These are phyloP conservation scores for Eucalyptus pauciflora DNA, from an alignment of 345 rosid species.

Conservation along the genomic window DNA sequence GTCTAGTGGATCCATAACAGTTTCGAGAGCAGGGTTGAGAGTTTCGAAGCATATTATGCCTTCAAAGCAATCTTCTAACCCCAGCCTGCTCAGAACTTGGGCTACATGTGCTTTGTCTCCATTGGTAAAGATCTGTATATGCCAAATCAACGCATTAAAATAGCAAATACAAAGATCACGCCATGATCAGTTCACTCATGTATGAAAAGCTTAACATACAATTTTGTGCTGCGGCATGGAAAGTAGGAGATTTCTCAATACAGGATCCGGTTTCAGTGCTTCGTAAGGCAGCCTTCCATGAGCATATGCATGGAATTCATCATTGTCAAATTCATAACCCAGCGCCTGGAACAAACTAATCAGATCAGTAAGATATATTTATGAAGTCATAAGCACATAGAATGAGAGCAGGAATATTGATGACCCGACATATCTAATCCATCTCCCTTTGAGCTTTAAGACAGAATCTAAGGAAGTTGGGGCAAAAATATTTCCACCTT, in stretches of 20 bases:
- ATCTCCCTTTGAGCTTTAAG: background rate
- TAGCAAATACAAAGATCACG: background rate
- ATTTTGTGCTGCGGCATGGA: constrained; percentile 80
- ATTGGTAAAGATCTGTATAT: constrained; percentile 65
- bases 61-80: constrained; percentile 74
- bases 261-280: constrained; percentile 54
- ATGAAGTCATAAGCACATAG: background rate
- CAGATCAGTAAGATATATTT: background rate
- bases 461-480: background rate
- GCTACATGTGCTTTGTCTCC: constrained; percentile 60
- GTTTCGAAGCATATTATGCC: constrained; percentile 73
- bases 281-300: constrained; percentile 85
- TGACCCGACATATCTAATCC: background rate
- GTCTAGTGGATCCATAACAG: background rate
- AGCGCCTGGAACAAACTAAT: constrained; percentile 28
- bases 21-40: constrained; percentile 35
- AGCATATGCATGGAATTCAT: constrained; percentile 71
- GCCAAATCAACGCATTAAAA: background rate
- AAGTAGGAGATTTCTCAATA: constrained; percentile 66
- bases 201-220: constrained; percentile 19
- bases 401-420: background rate
- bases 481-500: constrained; percentile 27
- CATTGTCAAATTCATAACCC: constrained; percentile 79
- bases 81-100: constrained; percentile 51
- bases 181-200: background rate